Percentiles rank a stretch among this genome's conserved stretches.
Evolutionary conservation across 495 filamentous ascomycete genomes (phyloP).

Genomic region (Xylaria cubensis): DNA sequence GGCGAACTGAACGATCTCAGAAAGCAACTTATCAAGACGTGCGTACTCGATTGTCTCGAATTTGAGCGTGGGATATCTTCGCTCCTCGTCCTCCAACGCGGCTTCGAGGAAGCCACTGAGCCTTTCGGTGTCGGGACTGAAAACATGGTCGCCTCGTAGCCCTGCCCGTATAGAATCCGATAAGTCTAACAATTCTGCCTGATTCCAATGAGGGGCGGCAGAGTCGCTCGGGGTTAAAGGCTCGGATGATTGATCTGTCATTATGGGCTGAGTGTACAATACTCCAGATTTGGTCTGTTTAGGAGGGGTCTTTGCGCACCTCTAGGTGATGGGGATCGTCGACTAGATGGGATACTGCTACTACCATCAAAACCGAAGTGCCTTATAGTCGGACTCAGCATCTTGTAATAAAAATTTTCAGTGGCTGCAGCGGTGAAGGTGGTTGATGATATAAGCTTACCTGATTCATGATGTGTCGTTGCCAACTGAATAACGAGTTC

Average conservation of each 20-base stretch:
- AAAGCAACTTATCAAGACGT: slow-evolving; percentile 51
- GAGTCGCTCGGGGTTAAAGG: slow-evolving; percentile 18
- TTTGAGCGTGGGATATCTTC: slow-evolving; percentile 32
- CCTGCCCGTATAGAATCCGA: slow-evolving; percentile 44
- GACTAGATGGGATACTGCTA: slow-evolving; percentile 26
- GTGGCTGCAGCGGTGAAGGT: slow-evolving; percentile 9
- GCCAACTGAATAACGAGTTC: slow-evolving; percentile 29
- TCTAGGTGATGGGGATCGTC: slow-evolving; percentile 27
- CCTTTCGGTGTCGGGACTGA: slow-evolving; percentile 30
- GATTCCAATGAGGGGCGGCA: slow-evolving; percentile 28
- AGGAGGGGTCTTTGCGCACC: slow-evolving; percentile 22
- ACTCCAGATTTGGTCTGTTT: neutral
- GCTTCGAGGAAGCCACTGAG: slow-evolving; percentile 45
- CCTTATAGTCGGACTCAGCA: slow-evolving; percentile 35
- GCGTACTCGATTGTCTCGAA: slow-evolving; percentile 46
- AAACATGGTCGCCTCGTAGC: slow-evolving; percentile 27
- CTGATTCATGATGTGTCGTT: slow-evolving; percentile 35
- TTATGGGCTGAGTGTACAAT: slow-evolving; percentile 16
- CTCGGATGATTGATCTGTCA: slow-evolving; percentile 25
- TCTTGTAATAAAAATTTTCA: slow-evolving; percentile 25
- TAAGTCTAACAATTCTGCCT: slow-evolving; percentile 35
- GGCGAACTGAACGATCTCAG: slow-evolving; percentile 40
- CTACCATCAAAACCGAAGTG: slow-evolving; percentile 36
- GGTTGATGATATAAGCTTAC: slow-evolving; percentile 29
- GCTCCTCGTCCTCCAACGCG: slow-evolving; percentile 42